Evolutionary conservation across 2,329 filamentous ascomycete genomes (phyloP), one percentile per base, ranked within the genome.

Genomic region (Alternaria panax): DNA sequence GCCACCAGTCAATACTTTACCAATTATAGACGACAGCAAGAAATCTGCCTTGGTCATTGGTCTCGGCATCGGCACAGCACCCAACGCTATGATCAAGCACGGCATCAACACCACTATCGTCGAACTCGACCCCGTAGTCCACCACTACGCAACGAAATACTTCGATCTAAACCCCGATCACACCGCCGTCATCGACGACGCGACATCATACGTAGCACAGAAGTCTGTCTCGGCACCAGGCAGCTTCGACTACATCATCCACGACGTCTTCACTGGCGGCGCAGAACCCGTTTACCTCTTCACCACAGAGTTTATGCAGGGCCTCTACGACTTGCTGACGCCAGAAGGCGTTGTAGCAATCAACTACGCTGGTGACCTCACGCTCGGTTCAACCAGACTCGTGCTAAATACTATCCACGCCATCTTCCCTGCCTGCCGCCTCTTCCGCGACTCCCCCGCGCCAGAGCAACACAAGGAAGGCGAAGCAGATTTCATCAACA

Each of bases 251-350:
- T 98, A 97, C 81, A 95, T 99, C 72, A 85, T 99, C 54, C 95
- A 99, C 77, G 95, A 99, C 69, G 95, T 99, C 24, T 99, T 99
- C 77, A 99, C 95, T 0, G 95, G 95, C 24, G 95, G 95, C 52
- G 93, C 93, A 0, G 95, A 98, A 77, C 95, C 95, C 0, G 87
- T 93, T 3, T 84, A 89, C 7, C 86, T 99, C 7, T 99, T 99
- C 79, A 98, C 93, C 0, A 78, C 88, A 5, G 90, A 95, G 68
- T 98, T 99, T 71, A 80, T 99, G 42, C 79, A 85, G 52, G 87
- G 90, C 5, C 82, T 99, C 1, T 81, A 87, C 65, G 77, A 84
- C 5, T 84, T 98, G 7, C 83, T 99, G 45, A 91, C 88, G 64
- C 86, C 89, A 0, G 86, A 92, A 51, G 95, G 95, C 41, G 89